Conservation (phyloP, 179 eudicot species). For the Camellia oleifera region DNA sequence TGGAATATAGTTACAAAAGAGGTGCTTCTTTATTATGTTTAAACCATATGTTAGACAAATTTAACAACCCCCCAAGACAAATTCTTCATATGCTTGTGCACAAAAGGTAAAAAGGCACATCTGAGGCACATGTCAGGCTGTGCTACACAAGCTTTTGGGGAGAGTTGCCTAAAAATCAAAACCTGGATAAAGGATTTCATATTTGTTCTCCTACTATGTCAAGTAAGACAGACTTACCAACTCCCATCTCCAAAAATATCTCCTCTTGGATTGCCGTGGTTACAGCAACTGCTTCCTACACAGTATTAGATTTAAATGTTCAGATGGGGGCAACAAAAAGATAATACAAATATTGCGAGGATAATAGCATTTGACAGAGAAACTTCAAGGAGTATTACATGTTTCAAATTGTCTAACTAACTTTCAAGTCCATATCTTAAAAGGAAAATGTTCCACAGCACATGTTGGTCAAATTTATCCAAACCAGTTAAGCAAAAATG, state of each 20-base stretch:
- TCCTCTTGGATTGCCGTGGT: constrained; percentile 92
- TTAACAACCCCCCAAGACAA: too few relatives aligned
- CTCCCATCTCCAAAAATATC: constrained; percentile 68
- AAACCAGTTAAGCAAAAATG: not conserved
- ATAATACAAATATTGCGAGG: not conserved
- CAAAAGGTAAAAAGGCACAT: too few relatives aligned
- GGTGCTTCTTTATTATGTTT: too few relatives aligned
- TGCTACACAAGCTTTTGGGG: not conserved
- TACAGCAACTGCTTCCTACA: constrained; percentile 91
- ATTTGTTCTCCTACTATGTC: not conserved
- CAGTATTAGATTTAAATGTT: constrained; percentile 9
- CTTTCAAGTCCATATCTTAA: not conserved
- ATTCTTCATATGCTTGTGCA: too few relatives aligned
- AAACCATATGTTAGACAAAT: too few relatives aligned
- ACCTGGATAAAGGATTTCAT: not conserved
- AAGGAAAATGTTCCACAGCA: not conserved
- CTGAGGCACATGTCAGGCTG: not conserved
- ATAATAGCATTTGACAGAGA: not conserved
- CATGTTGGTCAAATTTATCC: not conserved
- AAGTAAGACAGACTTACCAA: constrained; percentile 40
- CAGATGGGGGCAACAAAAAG: not conserved
- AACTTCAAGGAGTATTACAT: not conserved
- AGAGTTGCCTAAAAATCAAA: not conserved
- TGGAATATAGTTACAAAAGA: too few relatives aligned
- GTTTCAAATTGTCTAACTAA: not conserved